phyloP scores from a whole-genome alignment of 148 eudicot species.

The Hydrangea macrophylla region DNA sequence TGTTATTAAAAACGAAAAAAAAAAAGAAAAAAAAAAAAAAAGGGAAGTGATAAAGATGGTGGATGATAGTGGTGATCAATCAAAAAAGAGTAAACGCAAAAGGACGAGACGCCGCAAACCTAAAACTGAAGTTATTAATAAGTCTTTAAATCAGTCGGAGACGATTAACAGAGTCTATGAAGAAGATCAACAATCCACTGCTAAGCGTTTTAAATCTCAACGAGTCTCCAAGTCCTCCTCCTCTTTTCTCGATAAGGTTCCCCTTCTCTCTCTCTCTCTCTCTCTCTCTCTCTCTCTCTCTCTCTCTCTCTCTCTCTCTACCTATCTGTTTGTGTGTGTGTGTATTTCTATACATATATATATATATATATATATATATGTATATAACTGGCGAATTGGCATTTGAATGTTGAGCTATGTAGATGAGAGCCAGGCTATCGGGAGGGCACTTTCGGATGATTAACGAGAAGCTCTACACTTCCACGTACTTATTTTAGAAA shows the following conservation, averaged over 20 bases:
- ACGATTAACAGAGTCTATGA: not conserved
- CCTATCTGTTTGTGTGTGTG: not conserved
- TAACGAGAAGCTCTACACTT: conserved; percentile 96
- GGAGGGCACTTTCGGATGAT: conserved; percentile 96
- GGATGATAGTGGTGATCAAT: too few species aligned
- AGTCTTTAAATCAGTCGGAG: not conserved
- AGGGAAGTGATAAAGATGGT: too few species aligned
- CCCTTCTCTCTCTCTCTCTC: conserved; percentile 1
- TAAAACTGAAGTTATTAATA: not conserved
- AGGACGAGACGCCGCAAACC: conserved; percentile 2
- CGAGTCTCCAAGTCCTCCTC: conserved; percentile 18
- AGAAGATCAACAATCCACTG: not conserved
- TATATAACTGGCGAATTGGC: not conserved
- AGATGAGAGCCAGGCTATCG: conserved; percentile 85
- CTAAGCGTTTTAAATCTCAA: conserved; percentile 2
- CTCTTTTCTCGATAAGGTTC: conserved; percentile 52
- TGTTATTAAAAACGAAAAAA: too few species aligned
- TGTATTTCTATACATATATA: not conserved
- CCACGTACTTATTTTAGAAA: conserved; percentile 46
- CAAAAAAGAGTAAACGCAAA: too few species aligned
- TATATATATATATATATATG: not conserved
- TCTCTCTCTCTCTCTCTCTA: not conserved
- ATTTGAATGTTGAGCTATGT: conserved; percentile 1
- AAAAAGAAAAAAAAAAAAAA: too few species aligned
- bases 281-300: not conserved